Percentiles rank a stretch among this genome's conserved stretches.
phyloP scores from a whole-genome alignment of 1,284 basidiomycete genomes.

The Moesziomyces parantarcticus region DNA sequence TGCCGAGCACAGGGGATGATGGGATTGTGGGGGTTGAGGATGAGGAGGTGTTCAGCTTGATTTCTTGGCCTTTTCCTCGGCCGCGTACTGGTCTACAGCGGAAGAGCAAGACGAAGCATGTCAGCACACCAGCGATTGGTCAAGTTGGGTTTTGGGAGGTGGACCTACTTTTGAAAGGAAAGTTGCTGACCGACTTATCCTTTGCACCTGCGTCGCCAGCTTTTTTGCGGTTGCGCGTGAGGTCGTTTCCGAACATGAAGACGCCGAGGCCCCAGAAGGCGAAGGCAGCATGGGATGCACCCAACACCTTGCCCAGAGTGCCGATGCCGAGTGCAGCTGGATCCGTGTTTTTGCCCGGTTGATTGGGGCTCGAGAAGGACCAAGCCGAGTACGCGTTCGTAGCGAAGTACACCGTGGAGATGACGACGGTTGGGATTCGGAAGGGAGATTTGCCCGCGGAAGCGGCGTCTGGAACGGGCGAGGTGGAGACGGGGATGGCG shows the following conservation, averaged over 20 bases:
- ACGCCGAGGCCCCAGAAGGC: conserved; percentile 47
- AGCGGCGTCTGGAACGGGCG: conserved; percentile 35
- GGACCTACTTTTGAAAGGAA: conserved; percentile 46
- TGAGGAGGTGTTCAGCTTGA: conserved; percentile 7
- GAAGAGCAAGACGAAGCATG: no score
- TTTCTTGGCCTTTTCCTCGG: conserved; percentile 41
- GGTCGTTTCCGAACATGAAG: conserved; percentile 49
- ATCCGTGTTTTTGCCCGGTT: not conserved
- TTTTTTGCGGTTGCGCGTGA: conserved; percentile 48
- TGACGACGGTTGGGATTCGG: conserved; percentile 38
- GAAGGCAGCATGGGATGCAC: conserved; percentile 20
- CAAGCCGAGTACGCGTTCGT: conserved; percentile 36
- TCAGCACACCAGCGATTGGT: no score
- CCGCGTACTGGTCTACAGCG: conserved; percentile 36
- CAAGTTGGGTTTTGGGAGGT: not conserved
- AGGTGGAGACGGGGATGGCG: conserved; percentile 42
- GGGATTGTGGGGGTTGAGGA: not conserved
- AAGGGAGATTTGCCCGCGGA: conserved; percentile 34
- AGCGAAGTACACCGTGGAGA: conserved; percentile 41
- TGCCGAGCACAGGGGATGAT: no score
- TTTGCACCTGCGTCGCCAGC: conserved; percentile 27
- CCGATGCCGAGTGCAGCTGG: conserved; percentile 41
- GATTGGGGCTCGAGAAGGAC: conserved; percentile 16
- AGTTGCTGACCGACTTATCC: conserved; percentile 67
- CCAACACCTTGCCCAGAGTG: conserved; percentile 38